Conservation (phyloP, 169 alveolate genomes). For the Theileria sp. region DNA sequence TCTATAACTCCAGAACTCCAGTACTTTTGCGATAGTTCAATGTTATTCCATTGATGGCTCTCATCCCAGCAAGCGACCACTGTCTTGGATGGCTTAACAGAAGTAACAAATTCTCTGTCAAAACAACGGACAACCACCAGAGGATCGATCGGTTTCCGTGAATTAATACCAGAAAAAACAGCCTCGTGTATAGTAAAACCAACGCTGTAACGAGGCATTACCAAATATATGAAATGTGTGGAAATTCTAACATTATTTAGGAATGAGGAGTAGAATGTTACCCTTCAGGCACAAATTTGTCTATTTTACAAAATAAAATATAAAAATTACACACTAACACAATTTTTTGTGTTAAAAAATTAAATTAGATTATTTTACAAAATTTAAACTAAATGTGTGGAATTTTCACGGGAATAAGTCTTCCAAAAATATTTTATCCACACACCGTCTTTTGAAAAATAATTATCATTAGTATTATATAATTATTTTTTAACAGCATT, state of each 20-base stretch:
- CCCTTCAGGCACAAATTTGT: neutral
- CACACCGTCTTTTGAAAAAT: conserved; percentile 8
- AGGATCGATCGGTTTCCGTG: conserved; percentile 76
- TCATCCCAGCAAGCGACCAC: conserved; percentile 89
- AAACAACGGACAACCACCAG: conserved; percentile 88
- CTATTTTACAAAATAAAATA: neutral
- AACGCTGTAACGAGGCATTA: conserved; percentile 75
- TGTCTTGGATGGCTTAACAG: conserved; percentile 80
- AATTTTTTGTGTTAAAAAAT: neutral
- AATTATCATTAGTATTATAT: too few relatives aligned
- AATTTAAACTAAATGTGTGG: conserved; percentile 10
- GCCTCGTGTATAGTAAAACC: conserved; percentile 85
- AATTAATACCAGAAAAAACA: conserved; percentile 68
- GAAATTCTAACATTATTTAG: conserved; percentile 1
- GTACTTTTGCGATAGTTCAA: conserved; percentile 78
- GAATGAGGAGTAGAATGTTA: neutral
- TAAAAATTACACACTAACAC: neutral
- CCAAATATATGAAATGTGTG: neutral
- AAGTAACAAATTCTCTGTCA: conserved; percentile 82
- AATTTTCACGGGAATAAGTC: neutral
- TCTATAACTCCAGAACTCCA: conserved; percentile 87
- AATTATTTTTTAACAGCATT: too few relatives aligned
- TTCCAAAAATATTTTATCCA: neutral
- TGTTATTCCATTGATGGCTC: conserved; percentile 83
- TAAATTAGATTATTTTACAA: neutral